These are phyloP conservation scores for Nakazawaea sp. DNA, from an alignment of 805 yeast genomes.

Conservation along the genomic window DNA sequence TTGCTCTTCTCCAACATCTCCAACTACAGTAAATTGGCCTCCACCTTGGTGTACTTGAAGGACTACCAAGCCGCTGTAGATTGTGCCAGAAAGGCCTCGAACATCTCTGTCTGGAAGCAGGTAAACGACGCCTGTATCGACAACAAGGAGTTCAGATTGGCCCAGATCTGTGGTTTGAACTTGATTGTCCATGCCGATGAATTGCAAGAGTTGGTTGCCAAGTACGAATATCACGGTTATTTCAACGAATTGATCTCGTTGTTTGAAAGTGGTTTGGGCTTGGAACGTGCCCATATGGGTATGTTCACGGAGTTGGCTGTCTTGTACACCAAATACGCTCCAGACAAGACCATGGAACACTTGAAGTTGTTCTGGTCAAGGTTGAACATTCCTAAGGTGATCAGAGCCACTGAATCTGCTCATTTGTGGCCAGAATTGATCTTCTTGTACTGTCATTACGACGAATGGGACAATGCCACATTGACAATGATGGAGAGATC, in stretches of 20 bases:
- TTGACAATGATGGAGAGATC: constrained; percentile 94
- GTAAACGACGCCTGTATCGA: constrained; percentile 96
- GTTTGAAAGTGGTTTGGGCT: constrained; percentile 91
- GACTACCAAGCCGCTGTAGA: constrained; percentile 97
- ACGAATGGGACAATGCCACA: constrained; percentile 99
- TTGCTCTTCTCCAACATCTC: constrained; percentile 78
- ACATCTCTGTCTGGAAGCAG: constrained; percentile 92
- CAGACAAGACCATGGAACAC: constrained; percentile 91
- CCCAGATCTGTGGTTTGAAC: constrained; percentile 97
- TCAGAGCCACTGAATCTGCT: constrained; percentile 86
- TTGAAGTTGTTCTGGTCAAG: constrained; percentile 97
- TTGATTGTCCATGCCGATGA: constrained; percentile 97
- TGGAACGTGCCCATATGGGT: constrained; percentile 99
- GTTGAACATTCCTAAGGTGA: constrained; percentile 94
- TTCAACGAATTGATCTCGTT: constrained; percentile 86
- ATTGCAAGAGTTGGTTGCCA: constrained; percentile 77
- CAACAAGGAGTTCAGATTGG: constrained; percentile 89
- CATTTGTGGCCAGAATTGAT: constrained; percentile 96
- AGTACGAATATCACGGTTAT: constrained; percentile 86
- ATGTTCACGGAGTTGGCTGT: constrained; percentile 97
- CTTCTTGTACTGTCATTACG: constrained; percentile 95
- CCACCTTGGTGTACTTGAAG: constrained; percentile 86
- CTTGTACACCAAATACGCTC: constrained; percentile 83
- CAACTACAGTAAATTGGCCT: constrained; percentile 92
- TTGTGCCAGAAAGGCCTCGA: constrained; percentile 97